Evolutionary conservation across 2,329 filamentous ascomycete species (phyloP).

Genomic region (Colletotrichum scovillei): DNA sequence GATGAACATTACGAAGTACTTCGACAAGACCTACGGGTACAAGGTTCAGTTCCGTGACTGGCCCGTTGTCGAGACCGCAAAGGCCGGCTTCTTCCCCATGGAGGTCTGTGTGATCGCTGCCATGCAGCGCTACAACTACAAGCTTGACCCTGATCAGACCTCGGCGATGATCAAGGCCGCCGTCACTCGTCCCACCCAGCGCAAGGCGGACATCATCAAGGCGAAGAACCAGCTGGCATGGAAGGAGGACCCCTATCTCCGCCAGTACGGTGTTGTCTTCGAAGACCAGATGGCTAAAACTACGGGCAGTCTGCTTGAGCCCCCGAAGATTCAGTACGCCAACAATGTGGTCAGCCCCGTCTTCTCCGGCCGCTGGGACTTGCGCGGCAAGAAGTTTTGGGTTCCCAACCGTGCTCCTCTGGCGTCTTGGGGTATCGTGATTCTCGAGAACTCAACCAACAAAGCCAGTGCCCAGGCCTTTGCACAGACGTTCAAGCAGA

Average conservation of each 20-base stretch:
- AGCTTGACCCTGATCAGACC: conserved; percentile 74
- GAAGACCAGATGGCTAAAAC: conserved; percentile 71
- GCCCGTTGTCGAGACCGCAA: conserved; percentile 69
- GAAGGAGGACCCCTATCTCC: conserved; percentile 75
- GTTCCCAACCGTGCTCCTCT: conserved; percentile 70
- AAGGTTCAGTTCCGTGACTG: conserved; percentile 58
- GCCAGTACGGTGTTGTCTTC: conserved; percentile 80
- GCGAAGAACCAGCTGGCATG: conserved; percentile 77
- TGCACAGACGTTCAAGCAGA: conserved; percentile 52
- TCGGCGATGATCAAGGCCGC: conserved; percentile 93
- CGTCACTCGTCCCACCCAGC: conserved; percentile 78
- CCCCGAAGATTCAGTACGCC: conserved; percentile 78
- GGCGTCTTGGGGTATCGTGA: conserved; percentile 79
- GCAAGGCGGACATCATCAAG: conserved; percentile 74
- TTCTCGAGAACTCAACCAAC: conserved; percentile 67
- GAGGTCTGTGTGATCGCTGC: conserved; percentile 65
- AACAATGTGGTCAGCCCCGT: conserved; percentile 69
- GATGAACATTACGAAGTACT: conserved; percentile 67
- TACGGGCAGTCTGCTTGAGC: conserved; percentile 76
- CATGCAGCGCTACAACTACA: conserved; percentile 72
- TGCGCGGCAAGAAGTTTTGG: conserved; percentile 84
- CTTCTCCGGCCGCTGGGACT: conserved; percentile 83
- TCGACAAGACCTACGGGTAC: conserved; percentile 64
- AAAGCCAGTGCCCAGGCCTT: conserved; percentile 71
- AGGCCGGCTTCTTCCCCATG: conserved; percentile 68